Conservation (phyloP, 1,139 yeast genomes). For the Hemisphaericaspora lyxosophila region DNA sequence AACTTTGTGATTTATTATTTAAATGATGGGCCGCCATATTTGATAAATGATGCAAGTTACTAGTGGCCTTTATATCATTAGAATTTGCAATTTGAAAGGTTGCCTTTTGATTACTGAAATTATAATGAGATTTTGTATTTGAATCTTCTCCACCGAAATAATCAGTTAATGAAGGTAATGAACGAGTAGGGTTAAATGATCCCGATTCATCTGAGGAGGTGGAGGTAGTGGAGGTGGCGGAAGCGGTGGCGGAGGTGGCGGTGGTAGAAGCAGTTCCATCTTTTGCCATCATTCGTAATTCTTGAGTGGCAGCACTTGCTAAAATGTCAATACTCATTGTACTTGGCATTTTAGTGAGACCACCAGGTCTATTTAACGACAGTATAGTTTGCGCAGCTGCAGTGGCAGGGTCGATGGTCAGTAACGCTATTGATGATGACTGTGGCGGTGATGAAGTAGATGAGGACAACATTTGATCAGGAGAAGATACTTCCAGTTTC, state of each 20-base stretch:
- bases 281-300: constrained; percentile 54
- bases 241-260: too few species aligned
- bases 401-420: constrained; percentile 1
- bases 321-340: constrained; percentile 62
- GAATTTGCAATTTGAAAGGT: constrained; percentile 11
- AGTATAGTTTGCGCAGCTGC: constrained; percentile 3
- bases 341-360: constrained; percentile 13
- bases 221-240: too few species aligned
- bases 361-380: constrained; percentile 2
- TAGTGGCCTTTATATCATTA: constrained; percentile 10
- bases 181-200: constrained; percentile 39
- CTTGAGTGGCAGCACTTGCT: constrained; percentile 83
- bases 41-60: constrained; percentile 28
- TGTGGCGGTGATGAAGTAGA: constrained; percentile 1
- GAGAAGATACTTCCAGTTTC: constrained; percentile 3
- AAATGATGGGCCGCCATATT: constrained; percentile 25
- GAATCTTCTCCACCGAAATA: constrained; percentile 37
- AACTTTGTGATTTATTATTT: constrained; percentile 12
- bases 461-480: constrained; percentile 1
- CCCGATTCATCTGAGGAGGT: constrained; percentile 2
- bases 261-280: constrained; percentile 1
- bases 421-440: neutral
- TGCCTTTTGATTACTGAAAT: constrained; percentile 8
- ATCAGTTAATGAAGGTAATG: constrained; percentile 65
- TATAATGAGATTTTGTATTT: constrained; percentile 5